Conservation (phyloP, 2,329 filamentous ascomycete genomes). For the Clarireedia paspali region DNA sequence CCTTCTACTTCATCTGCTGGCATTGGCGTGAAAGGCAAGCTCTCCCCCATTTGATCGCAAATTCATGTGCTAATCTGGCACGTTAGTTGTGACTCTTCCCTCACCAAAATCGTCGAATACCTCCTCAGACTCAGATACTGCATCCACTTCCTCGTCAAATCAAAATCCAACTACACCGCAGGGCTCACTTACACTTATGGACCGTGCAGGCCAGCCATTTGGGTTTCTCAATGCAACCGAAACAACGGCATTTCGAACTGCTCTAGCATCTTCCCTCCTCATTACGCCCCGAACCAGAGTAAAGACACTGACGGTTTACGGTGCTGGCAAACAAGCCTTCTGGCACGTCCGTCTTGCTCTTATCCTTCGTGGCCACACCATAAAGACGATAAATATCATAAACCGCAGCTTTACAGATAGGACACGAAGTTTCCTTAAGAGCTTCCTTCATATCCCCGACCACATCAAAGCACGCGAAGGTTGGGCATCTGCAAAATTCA, state of each 20-base stretch:
- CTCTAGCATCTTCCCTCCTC: constrained; percentile 61
- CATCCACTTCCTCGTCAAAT: constrained; percentile 31
- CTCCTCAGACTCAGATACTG: constrained; percentile 16
- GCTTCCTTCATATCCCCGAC: constrained; percentile 37
- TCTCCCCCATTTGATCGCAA: not conserved
- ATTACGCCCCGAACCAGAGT: constrained; percentile 59
- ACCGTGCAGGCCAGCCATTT: constrained; percentile 50
- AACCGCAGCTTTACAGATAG: constrained; percentile 62
- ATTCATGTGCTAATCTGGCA: constrained; percentile 8
- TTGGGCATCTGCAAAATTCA: constrained; percentile 60
- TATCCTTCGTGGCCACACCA: constrained; percentile 60
- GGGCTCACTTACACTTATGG: constrained; percentile 64
- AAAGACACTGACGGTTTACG: constrained; percentile 75
- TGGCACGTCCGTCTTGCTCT: constrained; percentile 88
- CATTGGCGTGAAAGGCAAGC: constrained; percentile 60
- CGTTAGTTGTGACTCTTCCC: constrained; percentile 55
- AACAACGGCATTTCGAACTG: constrained; percentile 74
- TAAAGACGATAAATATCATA: constrained; percentile 76
- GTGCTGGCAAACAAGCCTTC: constrained; percentile 82
- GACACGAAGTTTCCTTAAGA: constrained; percentile 43
- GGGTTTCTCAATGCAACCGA: constrained; percentile 67
- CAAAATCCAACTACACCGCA: constrained; percentile 37
- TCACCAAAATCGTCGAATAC: constrained; percentile 28
- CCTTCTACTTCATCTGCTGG: constrained; percentile 56
- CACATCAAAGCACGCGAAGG: constrained; percentile 48